Evolutionary conservation across 192 early-diverging fungal species (phyloP), one percentile per base, ranked within the genome.

Genomic region (Diversispora epigaea): DNA sequence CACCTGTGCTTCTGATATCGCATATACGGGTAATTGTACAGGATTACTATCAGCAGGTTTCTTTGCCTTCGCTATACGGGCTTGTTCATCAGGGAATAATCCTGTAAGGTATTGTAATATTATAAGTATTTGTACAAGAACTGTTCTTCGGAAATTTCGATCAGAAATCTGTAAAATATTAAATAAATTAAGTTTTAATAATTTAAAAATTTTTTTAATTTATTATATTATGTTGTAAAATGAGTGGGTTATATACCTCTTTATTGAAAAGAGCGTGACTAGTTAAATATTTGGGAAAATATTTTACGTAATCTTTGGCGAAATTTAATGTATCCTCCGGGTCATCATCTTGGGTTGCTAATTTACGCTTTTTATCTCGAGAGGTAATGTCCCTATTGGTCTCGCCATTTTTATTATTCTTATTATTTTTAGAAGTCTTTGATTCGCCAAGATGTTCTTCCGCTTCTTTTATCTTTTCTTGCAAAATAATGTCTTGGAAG

Each of bases 61-160:
- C 52, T 43, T 69, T 22, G 68, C 46, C 52, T 54, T 43, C 21
- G 49, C 46, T 39, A 69, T 47, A 54, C 45, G 50, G 14, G 45
- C 39, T 3, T 43, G 68, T 6, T 69, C 68, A 12, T 47, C 45
- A 39, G 68, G 39, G 22, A 39, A 69, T 12, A 47, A 69, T 19
- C 68, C 68, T 4, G 47, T 47, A 1, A 92, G 84, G 80, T 92
- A 94, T 68, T 94, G 90, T 19, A 94, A 80, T 9, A 94, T 83
- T n/a, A 98, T 94, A n/a, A 94, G 79, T 40, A 92, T 83, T 79
- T 98, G 96, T 21, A 95, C 82, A 40, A 98, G 81, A 7, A 98
- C 87, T 73, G 93, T 93, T 52, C 93, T 90, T 61, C 95, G 89
- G 78, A 97, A 94, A 64, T 88, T 81, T 8, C 89, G 82, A 72